Evolutionary conservation across 768 basidiomycete genomes (phyloP).

Genomic region (Auriscalpium vulgare): DNA sequence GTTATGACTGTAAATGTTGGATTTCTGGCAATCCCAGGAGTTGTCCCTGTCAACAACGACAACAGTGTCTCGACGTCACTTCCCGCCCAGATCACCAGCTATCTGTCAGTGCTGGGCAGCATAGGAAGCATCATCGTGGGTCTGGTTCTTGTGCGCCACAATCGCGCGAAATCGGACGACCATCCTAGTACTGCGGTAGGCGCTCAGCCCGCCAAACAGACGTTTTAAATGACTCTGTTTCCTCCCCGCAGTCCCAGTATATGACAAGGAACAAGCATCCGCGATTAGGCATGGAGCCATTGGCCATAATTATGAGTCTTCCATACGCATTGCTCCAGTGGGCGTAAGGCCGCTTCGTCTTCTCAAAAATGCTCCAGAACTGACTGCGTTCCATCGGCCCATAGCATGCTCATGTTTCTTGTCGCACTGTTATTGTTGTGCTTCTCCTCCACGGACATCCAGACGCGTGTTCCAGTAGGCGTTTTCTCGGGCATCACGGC

Average conservation of each 20-base stretch:
- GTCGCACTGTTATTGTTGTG: slow-evolving; percentile 6
- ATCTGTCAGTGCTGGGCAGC: slow-evolving; percentile 3
- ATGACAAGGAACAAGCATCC: slow-evolving; percentile 19
- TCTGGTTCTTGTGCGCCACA: slow-evolving; percentile 7
- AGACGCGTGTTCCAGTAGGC: slow-evolving; percentile 1
- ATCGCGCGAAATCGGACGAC: slow-evolving; percentile 3
- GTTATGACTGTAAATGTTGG: slow-evolving; percentile 7
- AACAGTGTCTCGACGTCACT: not conserved
- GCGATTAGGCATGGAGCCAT: slow-evolving; percentile 38
- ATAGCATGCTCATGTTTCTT: slow-evolving; percentile 8
- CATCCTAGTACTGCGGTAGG: slow-evolving; percentile 5
- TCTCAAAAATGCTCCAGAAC: not conserved
- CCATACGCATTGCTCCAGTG: slow-evolving; percentile 54
- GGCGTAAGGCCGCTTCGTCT: slow-evolving; percentile 35
- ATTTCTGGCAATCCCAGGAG: slow-evolving; percentile 8
- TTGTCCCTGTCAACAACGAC: not conserved
- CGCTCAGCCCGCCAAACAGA: too few species aligned
- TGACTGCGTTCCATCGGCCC: not conserved
- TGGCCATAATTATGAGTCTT: slow-evolving; percentile 46
- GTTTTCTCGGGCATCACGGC: not conserved
- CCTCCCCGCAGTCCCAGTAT: slow-evolving; percentile 16
- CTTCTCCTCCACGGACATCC: not conserved
- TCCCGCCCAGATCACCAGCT: slow-evolving; percentile 5
- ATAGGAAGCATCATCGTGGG: slow-evolving; percentile 9
- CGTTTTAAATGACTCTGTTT: too few species aligned